Evolutionary conservation across 768 basidiomycete genomes (phyloP).

Genomic region (Kwoniella botswanensis): DNA sequence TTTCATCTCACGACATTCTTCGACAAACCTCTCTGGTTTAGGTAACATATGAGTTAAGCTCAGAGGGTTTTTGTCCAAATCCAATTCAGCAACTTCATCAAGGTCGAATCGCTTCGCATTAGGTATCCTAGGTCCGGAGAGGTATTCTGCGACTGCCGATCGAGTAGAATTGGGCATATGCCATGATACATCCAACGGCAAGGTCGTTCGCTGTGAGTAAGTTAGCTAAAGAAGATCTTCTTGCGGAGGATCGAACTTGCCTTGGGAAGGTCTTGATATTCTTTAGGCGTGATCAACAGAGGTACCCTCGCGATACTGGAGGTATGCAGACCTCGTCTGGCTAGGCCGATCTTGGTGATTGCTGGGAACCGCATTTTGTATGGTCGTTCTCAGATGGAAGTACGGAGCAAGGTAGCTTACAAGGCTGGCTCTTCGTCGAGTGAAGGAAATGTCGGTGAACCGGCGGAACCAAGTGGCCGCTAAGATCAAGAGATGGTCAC

Average conservation of each 20-base stretch:
- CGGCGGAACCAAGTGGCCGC: too few species aligned
- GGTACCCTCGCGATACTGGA: constrained; percentile 37
- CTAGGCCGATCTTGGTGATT: constrained; percentile 2
- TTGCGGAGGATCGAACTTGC: constrained; percentile 28
- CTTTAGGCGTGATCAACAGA: constrained; percentile 57
- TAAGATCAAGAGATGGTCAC: too few species aligned
- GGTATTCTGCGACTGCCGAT: constrained; percentile 72
- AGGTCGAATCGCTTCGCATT: constrained; percentile 76
- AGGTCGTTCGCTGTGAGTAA: constrained; percentile 28
- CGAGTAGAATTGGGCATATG: constrained; percentile 89
- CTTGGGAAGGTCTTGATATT: constrained; percentile 53
- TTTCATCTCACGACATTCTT: constrained; percentile 69
- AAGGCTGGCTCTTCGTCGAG: not conserved
- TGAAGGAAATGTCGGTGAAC: not conserved
- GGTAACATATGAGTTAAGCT: constrained; percentile 97
- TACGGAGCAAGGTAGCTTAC: not conserved
- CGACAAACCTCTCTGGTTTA: constrained; percentile 69
- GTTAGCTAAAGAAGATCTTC: not conserved
- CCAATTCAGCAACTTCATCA: constrained; percentile 67
- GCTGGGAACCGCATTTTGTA: constrained; percentile 21
- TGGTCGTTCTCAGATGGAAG: not conserved
- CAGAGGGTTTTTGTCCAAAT: constrained; percentile 71
- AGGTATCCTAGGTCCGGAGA: constrained; percentile 68
- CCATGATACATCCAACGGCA: constrained; percentile 81
- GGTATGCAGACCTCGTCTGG: constrained; percentile 20